A percentile compares a stretch with the other conserved stretches of the same genome.
Evolutionary conservation across 2,329 filamentous ascomycete genomes (phyloP).

Genomic region (Cladosporium cucumerinum): DNA sequence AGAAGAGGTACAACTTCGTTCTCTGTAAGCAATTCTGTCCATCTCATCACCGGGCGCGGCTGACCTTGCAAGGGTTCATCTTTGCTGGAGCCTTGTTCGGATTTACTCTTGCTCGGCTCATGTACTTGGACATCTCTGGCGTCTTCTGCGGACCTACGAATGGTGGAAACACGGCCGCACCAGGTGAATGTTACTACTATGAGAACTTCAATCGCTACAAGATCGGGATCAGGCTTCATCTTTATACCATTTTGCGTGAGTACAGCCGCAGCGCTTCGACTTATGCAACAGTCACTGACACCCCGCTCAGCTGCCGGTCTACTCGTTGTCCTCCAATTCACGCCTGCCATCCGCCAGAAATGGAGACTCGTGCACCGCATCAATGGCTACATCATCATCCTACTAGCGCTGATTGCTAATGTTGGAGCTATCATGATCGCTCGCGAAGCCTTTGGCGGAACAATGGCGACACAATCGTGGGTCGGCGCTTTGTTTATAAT

Average conservation of each 20-base stretch:
- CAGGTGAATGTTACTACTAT: conserved; percentile 47
- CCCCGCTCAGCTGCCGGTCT: conserved; percentile 32
- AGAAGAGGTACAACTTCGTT: conserved; percentile 55
- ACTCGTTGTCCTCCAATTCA: conserved; percentile 43
- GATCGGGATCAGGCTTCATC: conserved; percentile 44
- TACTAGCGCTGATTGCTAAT: conserved; percentile 48
- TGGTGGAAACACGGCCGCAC: conserved; percentile 28
- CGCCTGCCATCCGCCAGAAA: conserved; percentile 46
- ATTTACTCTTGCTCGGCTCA: conserved; percentile 50
- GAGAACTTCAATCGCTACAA: conserved; percentile 32
- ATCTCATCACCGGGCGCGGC: neutral
- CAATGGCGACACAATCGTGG: conserved; percentile 47
- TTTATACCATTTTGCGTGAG: conserved; percentile 37
- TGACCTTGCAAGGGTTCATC: conserved; percentile 18
- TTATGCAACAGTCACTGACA: neutral
- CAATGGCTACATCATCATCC: conserved; percentile 55
- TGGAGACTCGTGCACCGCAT: conserved; percentile 56
- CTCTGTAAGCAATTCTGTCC: conserved; percentile 40
- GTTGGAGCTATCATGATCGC: conserved; percentile 54
- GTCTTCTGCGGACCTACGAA: conserved; percentile 20
- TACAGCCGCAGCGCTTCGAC: neutral
- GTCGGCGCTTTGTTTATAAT: conserved; percentile 46
- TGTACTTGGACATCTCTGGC: conserved; percentile 48
- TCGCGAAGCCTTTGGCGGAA: conserved; percentile 53
- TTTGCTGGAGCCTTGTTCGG: conserved; percentile 37